These are phyloP conservation scores for Gracilaria vermiculophylla DNA, from an alignment of 23 red algal species.

Conservation along the genomic window DNA sequence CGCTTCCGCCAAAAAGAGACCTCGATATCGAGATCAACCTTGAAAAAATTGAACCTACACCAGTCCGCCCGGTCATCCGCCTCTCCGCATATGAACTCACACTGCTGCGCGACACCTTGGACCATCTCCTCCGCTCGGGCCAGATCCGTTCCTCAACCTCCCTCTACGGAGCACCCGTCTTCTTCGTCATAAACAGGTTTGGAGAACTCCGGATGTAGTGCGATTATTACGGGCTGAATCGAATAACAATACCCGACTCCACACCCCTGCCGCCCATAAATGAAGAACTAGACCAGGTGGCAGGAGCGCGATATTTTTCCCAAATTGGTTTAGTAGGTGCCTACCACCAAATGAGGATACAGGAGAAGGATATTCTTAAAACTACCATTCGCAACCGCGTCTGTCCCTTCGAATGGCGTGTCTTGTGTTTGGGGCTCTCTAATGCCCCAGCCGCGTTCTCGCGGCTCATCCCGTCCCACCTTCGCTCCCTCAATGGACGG, in stretches of 20 bases:
- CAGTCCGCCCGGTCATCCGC: not conserved
- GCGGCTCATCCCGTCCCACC: too few relatives aligned
- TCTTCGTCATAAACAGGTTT: not conserved
- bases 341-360: constrained; percentile 23
- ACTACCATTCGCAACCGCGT: not conserved
- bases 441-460: too few relatives aligned
- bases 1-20: too few relatives aligned
- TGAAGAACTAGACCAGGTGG: constrained; percentile 26
- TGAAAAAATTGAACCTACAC: not conserved
- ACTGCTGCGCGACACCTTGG: not conserved
- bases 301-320: not conserved
- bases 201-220: not conserved
- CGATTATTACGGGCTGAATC: constrained; percentile 24
- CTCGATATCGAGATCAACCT: not conserved
- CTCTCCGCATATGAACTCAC: not conserved
- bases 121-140: not conserved
- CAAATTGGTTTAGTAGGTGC: constrained; percentile 12
- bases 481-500: too few relatives aligned
- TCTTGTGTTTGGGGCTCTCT: constrained; percentile 7
- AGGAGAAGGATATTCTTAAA: not conserved
- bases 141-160: not conserved
- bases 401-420: constrained; percentile 9
- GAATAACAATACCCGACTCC: not conserved
- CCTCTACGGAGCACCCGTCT: too few relatives aligned
- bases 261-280: constrained; percentile 19